phyloP scores from a whole-genome alignment of 345 rosid genomes.

The Leavenworthia alabamica region DNA sequence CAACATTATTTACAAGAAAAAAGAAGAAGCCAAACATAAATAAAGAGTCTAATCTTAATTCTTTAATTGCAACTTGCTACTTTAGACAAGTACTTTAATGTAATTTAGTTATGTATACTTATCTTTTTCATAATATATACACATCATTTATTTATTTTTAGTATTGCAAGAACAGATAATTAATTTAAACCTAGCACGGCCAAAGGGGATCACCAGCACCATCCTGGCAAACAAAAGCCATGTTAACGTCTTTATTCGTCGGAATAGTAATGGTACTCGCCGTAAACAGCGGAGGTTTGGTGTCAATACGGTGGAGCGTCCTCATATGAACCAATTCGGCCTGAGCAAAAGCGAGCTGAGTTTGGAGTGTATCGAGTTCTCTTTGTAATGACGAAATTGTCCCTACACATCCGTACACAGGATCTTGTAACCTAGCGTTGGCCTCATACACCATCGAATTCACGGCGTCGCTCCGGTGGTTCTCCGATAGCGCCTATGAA shows the following conservation, averaged over 20 bases:
- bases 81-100: slow-evolving; percentile 1
- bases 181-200: slow-evolving; percentile 20
- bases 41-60: not conserved
- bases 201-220: slow-evolving; percentile 25
- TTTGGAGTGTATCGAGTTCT: slow-evolving; percentile 69
- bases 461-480: slow-evolving; percentile 82
- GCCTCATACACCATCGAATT: slow-evolving; percentile 93
- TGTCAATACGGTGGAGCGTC: slow-evolving; percentile 28
- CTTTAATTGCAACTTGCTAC: not conserved
- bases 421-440: slow-evolving; percentile 77
- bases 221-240: slow-evolving; percentile 17
- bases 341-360: slow-evolving; percentile 68
- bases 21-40: not conserved
- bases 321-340: slow-evolving; percentile 67
- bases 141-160: not conserved
- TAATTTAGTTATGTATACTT: not conserved
- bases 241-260: slow-evolving; percentile 3
- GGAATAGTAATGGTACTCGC: slow-evolving; percentile 10
- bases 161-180: not conserved
- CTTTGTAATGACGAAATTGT: slow-evolving; percentile 73
- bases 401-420: slow-evolving; percentile 88
- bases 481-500: slow-evolving; percentile 53
- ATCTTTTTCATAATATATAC: not conserved
- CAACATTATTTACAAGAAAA: not conserved
- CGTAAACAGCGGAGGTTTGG: slow-evolving; percentile 7